phyloP scores from a whole-genome alignment of 768 basidiomycete species.

The Boletus rubroflammeus region DNA sequence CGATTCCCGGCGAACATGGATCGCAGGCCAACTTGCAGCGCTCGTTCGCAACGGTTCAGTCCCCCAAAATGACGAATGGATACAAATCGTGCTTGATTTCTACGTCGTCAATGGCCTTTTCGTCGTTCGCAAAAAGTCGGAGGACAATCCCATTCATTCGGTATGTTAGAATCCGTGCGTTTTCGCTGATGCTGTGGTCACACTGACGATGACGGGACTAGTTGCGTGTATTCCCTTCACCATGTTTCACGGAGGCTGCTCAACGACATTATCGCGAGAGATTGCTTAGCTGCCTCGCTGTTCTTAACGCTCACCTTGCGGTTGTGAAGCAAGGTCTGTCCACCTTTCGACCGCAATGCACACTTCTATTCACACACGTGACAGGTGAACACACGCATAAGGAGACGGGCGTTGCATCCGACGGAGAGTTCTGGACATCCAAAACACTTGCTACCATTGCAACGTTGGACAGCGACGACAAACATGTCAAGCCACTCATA shows the following conservation, averaged over 20 bases:
- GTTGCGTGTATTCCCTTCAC: conserved; percentile 61
- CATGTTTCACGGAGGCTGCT: conserved; percentile 70
- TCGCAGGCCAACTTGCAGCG: conserved; percentile 77
- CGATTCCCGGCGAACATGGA: conserved; percentile 70
- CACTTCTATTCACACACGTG: background rate
- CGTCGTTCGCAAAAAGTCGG: conserved; percentile 64
- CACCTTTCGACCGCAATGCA: background rate
- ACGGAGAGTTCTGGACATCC: conserved; percentile 79
- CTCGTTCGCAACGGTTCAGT: conserved; percentile 77
- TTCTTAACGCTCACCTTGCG: conserved; percentile 59
- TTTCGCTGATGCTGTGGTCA: background rate
- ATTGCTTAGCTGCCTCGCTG: conserved; percentile 69
- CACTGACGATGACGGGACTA: conserved; percentile 5
- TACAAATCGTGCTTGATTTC: conserved; percentile 75
- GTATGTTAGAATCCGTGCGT: conserved; percentile 41
- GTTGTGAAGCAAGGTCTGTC: conserved; percentile 49
- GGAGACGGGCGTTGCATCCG: conserved; percentile 56
- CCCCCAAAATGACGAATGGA: conserved; percentile 78
- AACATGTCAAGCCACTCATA: conserved; percentile 55
- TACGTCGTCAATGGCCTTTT: conserved; percentile 81
- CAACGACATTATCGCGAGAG: conserved; percentile 63
- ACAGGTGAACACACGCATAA: conserved; percentile 49
- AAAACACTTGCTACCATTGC: conserved; percentile 57
- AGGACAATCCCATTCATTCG: conserved; percentile 54
- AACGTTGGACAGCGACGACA: conserved; percentile 58